A percentile compares a stretch with the other conserved stretches of the same genome.
These are phyloP conservation scores for Phytophthora chlamydospora DNA, from an alignment of 352 stramenopile genomes.

Conservation along the genomic window DNA sequence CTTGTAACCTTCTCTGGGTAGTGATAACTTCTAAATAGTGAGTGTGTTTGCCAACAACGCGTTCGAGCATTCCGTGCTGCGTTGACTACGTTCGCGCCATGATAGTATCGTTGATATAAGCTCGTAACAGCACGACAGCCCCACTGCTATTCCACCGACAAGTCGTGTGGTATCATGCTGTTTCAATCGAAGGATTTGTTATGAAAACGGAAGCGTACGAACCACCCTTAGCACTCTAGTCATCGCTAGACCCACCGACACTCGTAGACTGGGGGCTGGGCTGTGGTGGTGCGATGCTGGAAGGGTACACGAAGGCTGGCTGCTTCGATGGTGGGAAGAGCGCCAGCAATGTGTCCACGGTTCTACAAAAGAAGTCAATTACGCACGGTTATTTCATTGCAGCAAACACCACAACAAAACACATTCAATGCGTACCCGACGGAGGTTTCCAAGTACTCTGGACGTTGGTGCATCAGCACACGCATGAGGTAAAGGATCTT, in stretches of 20 bases:
- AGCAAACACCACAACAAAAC: neutral
- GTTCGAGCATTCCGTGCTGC: neutral
- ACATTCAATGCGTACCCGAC: conserved; percentile 11
- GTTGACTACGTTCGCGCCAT: too few relatives aligned
- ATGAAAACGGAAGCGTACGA: too few relatives aligned
- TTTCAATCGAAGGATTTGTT: too few relatives aligned
- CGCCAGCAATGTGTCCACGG: conserved; percentile 6
- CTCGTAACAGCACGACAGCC: too few relatives aligned
- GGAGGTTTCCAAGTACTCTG: conserved; percentile 16
- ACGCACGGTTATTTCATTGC: neutral
- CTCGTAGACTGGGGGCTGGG: too few relatives aligned
- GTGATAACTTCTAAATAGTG: conserved; percentile 10
- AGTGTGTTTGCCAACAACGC: conserved; percentile 3
- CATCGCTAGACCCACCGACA: too few relatives aligned
- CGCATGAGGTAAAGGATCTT: conserved; percentile 27
- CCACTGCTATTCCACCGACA: too few relatives aligned
- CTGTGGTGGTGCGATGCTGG: neutral
- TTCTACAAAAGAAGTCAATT: conserved; percentile 4
- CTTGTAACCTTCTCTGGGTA: conserved; percentile 15
- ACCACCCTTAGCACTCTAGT: too few relatives aligned
- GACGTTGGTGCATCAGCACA: conserved; percentile 16
- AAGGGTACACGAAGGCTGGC: conserved; percentile 8
- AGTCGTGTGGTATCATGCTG: too few relatives aligned
- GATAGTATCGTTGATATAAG: too few relatives aligned
- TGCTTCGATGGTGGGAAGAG: conserved; percentile 15